Conservation (phyloP, 345 rosid species). For the Cardamine chenopodiifolia region DNA sequence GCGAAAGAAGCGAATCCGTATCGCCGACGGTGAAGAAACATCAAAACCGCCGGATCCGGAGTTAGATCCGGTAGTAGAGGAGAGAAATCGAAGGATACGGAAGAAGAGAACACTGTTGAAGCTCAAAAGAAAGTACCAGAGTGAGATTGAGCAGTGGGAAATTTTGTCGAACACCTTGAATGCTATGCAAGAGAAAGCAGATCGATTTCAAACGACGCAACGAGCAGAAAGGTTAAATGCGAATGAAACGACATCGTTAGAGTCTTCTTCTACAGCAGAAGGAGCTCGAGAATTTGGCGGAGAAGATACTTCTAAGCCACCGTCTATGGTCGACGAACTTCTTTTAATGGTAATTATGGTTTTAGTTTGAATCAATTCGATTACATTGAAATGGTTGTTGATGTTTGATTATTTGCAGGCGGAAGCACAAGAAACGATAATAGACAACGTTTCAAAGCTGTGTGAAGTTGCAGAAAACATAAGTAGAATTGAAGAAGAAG, state of each 20-base stretch:
- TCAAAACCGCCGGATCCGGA: constrained; percentile 35
- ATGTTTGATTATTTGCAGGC: constrained; percentile 50
- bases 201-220: constrained; percentile 34
- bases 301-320: constrained; percentile 26
- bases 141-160: constrained; percentile 71
- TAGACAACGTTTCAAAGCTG: constrained; percentile 53
- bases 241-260: constrained; percentile 30
- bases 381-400: background rate
- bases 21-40: constrained; percentile 26
- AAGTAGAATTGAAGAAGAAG: constrained; percentile 56
- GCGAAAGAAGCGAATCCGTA: constrained; percentile 55
- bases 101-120: constrained; percentile 55
- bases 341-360: constrained; percentile 60
- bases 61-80: constrained; percentile 49
- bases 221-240: constrained; percentile 25
- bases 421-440: constrained; percentile 63
- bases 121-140: constrained; percentile 55
- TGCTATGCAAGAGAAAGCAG: constrained; percentile 54
- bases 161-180: constrained; percentile 57
- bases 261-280: background rate
- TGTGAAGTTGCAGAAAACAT: constrained; percentile 72
- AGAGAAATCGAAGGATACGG: constrained; percentile 49
- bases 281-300: constrained; percentile 1
- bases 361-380: background rate
- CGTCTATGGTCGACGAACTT: constrained; percentile 56